These are phyloP conservation scores for Pseudopithomyces chartarum DNA, from an alignment of 2,329 filamentous ascomycete genomes.

Conservation along the genomic window DNA sequence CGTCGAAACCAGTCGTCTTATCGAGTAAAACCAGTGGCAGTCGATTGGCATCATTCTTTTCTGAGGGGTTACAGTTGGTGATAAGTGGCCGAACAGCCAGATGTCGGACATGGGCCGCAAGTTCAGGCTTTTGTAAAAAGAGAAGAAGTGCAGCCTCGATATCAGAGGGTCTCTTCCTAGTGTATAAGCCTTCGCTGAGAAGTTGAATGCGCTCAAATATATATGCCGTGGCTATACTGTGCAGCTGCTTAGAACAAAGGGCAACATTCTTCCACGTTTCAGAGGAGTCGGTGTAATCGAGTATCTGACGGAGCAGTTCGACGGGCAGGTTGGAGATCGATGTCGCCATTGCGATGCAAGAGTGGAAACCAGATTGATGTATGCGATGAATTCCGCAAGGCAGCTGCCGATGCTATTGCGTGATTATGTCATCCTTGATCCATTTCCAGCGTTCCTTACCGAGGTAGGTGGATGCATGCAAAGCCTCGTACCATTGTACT, in stretches of 20 bases:
- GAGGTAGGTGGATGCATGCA: no score
- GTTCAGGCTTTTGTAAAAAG: background rate
- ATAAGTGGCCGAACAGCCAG: background rate
- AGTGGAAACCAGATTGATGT: background rate
- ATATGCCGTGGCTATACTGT: background rate
- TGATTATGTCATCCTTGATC: no score
- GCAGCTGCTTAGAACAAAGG: background rate
- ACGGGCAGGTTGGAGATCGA: background rate
- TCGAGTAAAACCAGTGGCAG: no score
- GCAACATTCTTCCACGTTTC: background rate
- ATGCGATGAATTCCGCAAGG: background rate
- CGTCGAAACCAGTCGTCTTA: no score
- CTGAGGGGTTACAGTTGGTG: background rate
- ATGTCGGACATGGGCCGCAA: background rate
- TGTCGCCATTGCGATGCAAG: background rate
- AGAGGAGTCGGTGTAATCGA: background rate
- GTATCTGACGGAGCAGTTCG: background rate
- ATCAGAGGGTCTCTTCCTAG: background rate
- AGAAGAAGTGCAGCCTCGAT: background rate
- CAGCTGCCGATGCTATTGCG: background rate
- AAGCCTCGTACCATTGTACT: no score
- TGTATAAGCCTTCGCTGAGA: background rate
- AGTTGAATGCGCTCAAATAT: background rate
- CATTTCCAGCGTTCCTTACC: no score
- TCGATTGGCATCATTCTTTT: background rate